A percentile compares a stretch with the other conserved stretches of the same genome.
These are phyloP conservation scores for Chlorella vulgaris DNA, from an alignment of 139 green algal genomes.

Conservation along the genomic window DNA sequence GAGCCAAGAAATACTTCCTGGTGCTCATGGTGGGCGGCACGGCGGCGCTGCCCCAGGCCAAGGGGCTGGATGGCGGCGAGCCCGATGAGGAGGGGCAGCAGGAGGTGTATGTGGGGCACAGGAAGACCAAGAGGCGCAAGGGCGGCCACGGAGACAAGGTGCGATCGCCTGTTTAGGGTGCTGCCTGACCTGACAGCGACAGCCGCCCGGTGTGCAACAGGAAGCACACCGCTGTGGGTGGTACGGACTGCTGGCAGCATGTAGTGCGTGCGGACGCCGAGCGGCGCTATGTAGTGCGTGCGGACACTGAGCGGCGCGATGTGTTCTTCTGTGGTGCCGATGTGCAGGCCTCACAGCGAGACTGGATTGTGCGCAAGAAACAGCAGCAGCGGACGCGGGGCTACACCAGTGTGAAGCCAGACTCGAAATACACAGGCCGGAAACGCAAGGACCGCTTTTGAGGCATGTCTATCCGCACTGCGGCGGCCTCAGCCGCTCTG, in stretches of 20 bases:
- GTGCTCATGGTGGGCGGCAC: constrained; percentile 88
- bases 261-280: not conserved
- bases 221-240: not conserved
- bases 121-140: constrained; percentile 48
- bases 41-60: constrained; percentile 58
- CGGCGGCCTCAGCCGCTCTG: not conserved
- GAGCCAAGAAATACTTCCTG: constrained; percentile 98
- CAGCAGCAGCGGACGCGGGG: constrained; percentile 81
- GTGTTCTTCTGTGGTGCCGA: too few relatives aligned
- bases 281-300: too few relatives aligned
- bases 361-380: constrained; percentile 96
- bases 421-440: constrained; percentile 94
- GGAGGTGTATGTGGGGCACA: constrained; percentile 43
- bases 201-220: too few relatives aligned
- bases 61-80: constrained; percentile 57
- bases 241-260: not conserved
- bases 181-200: too few relatives aligned
- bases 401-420: constrained; percentile 74
- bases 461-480: not conserved
- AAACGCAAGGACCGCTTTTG: constrained; percentile 82
- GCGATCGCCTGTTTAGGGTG: not conserved
- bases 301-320: too few relatives aligned
- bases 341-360: constrained; percentile 31
- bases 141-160: constrained; percentile 13
- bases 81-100: constrained; percentile 34